phyloP scores from a whole-genome alignment of 164 flowering plant genomes.

The Stephania cephalantha region DNA sequence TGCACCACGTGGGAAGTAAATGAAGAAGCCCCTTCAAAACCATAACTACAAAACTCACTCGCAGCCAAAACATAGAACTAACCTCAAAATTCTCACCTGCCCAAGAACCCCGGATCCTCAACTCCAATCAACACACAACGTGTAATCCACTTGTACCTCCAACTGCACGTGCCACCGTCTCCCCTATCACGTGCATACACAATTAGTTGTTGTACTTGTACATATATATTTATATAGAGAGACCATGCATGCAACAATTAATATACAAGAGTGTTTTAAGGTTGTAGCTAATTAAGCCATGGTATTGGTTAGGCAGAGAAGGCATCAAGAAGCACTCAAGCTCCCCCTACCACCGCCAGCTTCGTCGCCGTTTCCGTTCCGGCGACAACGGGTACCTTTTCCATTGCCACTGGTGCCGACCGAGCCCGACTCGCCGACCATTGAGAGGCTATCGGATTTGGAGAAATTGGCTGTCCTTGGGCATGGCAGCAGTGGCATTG shows the following conservation, averaged over 20 bases:
- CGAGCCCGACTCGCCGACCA: conserved; percentile 19
- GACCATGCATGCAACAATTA: neutral
- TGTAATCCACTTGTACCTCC: neutral
- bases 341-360: conserved; percentile 28
- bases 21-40: neutral
- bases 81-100: conserved; percentile 28
- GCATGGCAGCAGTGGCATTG: conserved; percentile 40
- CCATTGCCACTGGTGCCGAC: conserved; percentile 12
- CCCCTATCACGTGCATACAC: neutral
- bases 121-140: neutral
- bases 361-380: conserved; percentile 3
- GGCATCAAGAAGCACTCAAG: conserved; percentile 34
- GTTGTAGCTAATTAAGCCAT: conserved; percentile 6
- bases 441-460: conserved; percentile 31
- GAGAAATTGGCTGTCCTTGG: conserved; percentile 43
- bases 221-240: neutral
- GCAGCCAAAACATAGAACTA: conserved; percentile 14
- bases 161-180: neutral
- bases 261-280: neutral
- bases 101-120: conserved; percentile 19
- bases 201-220: neutral
- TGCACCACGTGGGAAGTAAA: neutral
- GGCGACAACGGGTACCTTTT: neutral
- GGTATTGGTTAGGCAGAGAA: conserved; percentile 43
- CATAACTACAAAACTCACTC: conserved; percentile 10